Percentiles rank a stretch among this genome's conserved stretches.
Evolutionary conservation across 148 eudicot species (phyloP).

Genomic region (Fagopyrum tataricum): DNA sequence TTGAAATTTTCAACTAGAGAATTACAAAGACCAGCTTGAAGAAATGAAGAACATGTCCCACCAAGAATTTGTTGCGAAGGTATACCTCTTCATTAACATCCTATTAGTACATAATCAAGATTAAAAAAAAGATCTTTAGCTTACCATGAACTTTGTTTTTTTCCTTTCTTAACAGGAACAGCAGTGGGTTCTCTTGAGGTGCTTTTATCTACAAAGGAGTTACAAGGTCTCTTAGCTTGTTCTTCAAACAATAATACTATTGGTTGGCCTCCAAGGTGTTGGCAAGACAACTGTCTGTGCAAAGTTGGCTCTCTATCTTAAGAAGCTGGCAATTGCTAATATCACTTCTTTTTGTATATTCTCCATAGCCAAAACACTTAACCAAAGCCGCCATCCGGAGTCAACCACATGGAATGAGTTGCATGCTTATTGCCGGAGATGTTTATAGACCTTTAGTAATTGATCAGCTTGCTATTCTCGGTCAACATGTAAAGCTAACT

Average conservation of each 20-base stretch:
- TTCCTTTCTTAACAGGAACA: too few relatives aligned
- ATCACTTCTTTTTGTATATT: neutral
- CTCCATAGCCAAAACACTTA: neutral
- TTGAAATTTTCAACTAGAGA: too few relatives aligned
- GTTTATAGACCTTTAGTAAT: conserved; percentile 98
- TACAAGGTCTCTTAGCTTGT: too few relatives aligned
- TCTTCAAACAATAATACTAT: conserved; percentile 75
- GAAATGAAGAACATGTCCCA: too few relatives aligned
- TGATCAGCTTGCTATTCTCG: conserved; percentile 85
- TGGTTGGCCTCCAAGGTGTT: conserved; percentile 98
- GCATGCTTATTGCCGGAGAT: conserved; percentile 98
- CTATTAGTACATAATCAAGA: too few relatives aligned
- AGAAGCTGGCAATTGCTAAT: conserved; percentile 64
- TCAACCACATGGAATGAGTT: conserved; percentile 71
- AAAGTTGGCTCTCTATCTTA: conserved; percentile 84
- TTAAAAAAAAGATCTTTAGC: too few relatives aligned
- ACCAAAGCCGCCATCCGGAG: neutral
- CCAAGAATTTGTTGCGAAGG: too few relatives aligned
- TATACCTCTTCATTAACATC: too few relatives aligned
- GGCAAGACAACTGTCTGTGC: conserved; percentile 98
- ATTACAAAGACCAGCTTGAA: too few relatives aligned
- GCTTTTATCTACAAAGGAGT: too few relatives aligned
- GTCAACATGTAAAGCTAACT: conserved; percentile 53
- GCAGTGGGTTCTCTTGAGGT: too few relatives aligned
- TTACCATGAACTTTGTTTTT: too few relatives aligned